Conservation (phyloP, 176 grass and related monocot species). For the Thinopyrum elongatum region DNA sequence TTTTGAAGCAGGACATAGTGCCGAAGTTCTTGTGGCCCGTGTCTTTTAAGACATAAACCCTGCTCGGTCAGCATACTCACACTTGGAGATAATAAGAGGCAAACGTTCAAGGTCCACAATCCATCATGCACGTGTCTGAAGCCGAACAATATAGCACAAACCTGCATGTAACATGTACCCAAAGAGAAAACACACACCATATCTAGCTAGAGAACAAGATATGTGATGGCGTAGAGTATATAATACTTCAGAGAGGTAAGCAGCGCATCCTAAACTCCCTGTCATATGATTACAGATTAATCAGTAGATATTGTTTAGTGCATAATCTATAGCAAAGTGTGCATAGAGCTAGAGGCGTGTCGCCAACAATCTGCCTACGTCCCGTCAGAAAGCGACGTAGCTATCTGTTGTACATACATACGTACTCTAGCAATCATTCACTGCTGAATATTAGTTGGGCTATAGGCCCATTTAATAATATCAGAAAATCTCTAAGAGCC, state of each 20-base stretch:
- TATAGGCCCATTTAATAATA: too few species aligned
- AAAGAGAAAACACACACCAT: not conserved
- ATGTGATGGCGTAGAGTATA: not conserved
- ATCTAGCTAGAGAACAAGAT: not conserved
- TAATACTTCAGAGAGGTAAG: not conserved
- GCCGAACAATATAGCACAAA: not conserved
- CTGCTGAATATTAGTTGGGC: too few species aligned
- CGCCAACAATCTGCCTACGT: not conserved
- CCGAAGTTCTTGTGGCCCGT: not conserved
- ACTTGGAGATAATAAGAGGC: not conserved
- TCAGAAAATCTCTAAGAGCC: too few species aligned
- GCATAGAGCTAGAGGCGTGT: not conserved
- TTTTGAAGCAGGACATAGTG: not conserved
- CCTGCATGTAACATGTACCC: not conserved
- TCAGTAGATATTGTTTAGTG: not conserved
- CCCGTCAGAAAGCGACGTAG: not conserved
- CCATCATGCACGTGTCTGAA: not conserved
- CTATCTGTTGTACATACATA: not conserved
- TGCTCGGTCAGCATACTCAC: not conserved
- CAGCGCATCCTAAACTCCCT: not conserved
- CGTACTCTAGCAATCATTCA: not conserved
- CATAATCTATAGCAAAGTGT: not conserved
- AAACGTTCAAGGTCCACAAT: not conserved
- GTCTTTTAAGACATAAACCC: not conserved
- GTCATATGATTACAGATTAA: not conserved